A percentile compares a stretch with the other conserved stretches of the same genome.
Evolutionary conservation across 345 rosid genomes (phyloP).

Genomic region (Firmiana major): DNA sequence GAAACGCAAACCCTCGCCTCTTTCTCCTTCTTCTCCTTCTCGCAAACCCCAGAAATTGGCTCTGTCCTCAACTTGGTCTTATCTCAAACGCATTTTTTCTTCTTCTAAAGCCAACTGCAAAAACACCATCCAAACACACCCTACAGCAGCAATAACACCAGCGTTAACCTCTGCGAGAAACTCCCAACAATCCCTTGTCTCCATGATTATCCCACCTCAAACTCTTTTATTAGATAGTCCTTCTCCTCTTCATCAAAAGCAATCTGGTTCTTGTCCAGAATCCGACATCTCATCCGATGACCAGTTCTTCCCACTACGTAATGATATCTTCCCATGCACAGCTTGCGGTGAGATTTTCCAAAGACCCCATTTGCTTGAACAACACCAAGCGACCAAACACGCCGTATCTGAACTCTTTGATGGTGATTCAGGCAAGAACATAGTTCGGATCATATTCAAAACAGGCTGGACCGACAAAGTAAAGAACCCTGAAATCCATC

Average conservation of each 20-base stretch:
- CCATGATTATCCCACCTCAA: slow-evolving; percentile 37
- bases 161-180: slow-evolving; percentile 57
- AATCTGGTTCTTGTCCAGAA: slow-evolving; percentile 23
- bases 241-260: slow-evolving; percentile 18
- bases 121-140: slow-evolving; percentile 32
- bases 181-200: slow-evolving; percentile 60
- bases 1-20: slow-evolving; percentile 32
- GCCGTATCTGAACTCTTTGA: slow-evolving; percentile 72
- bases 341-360: slow-evolving; percentile 80
- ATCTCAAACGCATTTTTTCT: slow-evolving; percentile 50
- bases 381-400: slow-evolving; percentile 65
- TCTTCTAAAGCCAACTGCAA: slow-evolving; percentile 27
- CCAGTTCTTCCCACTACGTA: slow-evolving; percentile 56
- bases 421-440: slow-evolving; percentile 81
- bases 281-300: slow-evolving; percentile 36
- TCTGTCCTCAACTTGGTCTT: slow-evolving; percentile 63
- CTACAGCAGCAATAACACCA: slow-evolving; percentile 18
- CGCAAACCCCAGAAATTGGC: slow-evolving; percentile 32
- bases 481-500: slow-evolving; percentile 44
- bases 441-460: slow-evolving; percentile 80
- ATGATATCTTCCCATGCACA: slow-evolving; percentile 74
- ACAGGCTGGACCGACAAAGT: slow-evolving; percentile 65
- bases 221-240: slow-evolving; percentile 9
- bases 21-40: slow-evolving; percentile 27
- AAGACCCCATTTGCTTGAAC: slow-evolving; percentile 57